These are phyloP conservation scores for Trichophyton benhamiae DNA, from an alignment of 2,329 filamentous ascomycete species.

Conservation along the genomic window DNA sequence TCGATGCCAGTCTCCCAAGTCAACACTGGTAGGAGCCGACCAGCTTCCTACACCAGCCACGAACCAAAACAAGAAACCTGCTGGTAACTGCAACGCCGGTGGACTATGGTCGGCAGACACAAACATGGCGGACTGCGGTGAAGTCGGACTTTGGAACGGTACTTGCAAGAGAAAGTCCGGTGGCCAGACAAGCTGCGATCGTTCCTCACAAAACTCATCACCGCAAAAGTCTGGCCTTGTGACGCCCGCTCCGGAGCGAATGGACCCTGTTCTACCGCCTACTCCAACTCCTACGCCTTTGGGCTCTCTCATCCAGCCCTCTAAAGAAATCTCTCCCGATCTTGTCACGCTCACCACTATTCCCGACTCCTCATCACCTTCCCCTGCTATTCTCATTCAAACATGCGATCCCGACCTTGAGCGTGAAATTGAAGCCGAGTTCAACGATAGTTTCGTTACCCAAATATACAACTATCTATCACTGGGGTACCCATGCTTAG, in stretches of 20 bases:
- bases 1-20: conserved; percentile 67
- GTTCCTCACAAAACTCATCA: background rate
- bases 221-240: background rate
- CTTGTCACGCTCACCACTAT: background rate
- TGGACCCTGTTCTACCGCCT: background rate
- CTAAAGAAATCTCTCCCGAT: background rate
- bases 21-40: conserved; percentile 70
- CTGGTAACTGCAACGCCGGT: conserved; percentile 48
- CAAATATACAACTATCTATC: conserved; percentile 97
- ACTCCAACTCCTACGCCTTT: background rate
- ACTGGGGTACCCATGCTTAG: conserved; percentile 77
- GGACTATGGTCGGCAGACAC: conserved; percentile 66
- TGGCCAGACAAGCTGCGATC: background rate
- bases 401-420: conserved; percentile 3
- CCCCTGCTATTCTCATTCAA: background rate
- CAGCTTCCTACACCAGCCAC: conserved; percentile 45
- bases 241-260: background rate
- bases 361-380: conserved; percentile 5
- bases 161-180: conserved; percentile 19
- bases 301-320: background rate
- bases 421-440: conserved; percentile 48
- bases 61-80: background rate
- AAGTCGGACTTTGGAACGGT: conserved; percentile 40
- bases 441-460: conserved; percentile 73
- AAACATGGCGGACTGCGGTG: conserved; percentile 27